Conservation (phyloP, 208 protist species). For the Herpetomonas muscarum region DNA sequence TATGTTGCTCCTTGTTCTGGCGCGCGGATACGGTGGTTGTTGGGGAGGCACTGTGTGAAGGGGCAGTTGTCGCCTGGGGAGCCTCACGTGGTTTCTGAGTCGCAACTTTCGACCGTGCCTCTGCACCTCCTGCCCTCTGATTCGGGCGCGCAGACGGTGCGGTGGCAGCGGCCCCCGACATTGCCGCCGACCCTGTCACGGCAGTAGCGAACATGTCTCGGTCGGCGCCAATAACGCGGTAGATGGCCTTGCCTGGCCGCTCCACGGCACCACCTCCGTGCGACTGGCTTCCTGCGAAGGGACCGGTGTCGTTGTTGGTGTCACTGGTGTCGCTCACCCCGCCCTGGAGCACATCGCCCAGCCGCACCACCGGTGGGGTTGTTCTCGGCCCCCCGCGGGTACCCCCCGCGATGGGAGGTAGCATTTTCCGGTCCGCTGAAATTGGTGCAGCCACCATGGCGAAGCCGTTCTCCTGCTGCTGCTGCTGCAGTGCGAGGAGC, state of each 20-base stretch:
- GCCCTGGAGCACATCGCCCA: too few relatives aligned
- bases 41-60: neutral
- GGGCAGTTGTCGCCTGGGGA: neutral
- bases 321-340: too few relatives aligned
- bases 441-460: neutral
- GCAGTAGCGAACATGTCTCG: conserved; percentile 14
- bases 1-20: conserved; percentile 1
- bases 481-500: conserved; percentile 24
- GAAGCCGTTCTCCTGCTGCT: conserved; percentile 3
- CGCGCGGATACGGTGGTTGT: conserved; percentile 1
- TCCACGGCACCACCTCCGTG: neutral
- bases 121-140: too few relatives aligned
- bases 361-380: too few relatives aligned
- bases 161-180: neutral
- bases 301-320: too few relatives aligned
- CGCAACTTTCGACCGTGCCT: too few relatives aligned
- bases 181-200: neutral
- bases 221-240: conserved; percentile 18
- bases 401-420: too few relatives aligned
- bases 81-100: too few relatives aligned
- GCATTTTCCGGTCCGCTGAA: neutral
- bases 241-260: conserved; percentile 4
- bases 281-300: neutral
- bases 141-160: too few relatives aligned
- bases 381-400: too few relatives aligned